Base-by-base conservation (phyloP, 202 grass and related monocot species). In the Musa balbisiana region DNA sequence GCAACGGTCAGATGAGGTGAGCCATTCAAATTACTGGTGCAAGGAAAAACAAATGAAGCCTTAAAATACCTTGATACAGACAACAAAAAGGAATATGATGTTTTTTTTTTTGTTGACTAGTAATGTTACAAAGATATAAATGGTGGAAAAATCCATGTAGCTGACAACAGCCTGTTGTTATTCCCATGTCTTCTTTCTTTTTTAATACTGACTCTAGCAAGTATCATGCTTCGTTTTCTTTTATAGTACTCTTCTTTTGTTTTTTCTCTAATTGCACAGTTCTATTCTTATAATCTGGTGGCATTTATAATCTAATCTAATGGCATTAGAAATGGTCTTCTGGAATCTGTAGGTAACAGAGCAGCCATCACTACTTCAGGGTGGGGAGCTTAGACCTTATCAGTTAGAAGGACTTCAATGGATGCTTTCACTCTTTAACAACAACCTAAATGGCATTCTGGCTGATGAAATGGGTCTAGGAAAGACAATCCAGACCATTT, bases 401-500 rank as follows among this genome's bases (percentile, higher is more conserved):
- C 95, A 99, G 76, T 22, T 99, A 79, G 95, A 99, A 85, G 95
- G 95, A 64, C 91, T 99, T 78, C 95, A 99, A 64, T 99, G 95
- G 95, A 99, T 99, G 95, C 95, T 99, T 77, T 99, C 95, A 62
- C 79, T 99, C 76, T 99, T 94, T 78, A 99, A 99, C 80, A 99
- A 99, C 73, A 99, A 99, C 87, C 76, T 99, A 82, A 99, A 99
- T 88, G 95, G 95, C 66, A 99, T 99, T 78, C 85, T 99, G 54
- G 95, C 95, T 79, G 95, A 99, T 88, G 95, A 99, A 94, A 99
- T 99, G 95, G 95, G 95, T 85, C 83, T 99, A 60, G 95, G 95
- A 73, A 99, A 99, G 90, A 99, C 95, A 83, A 99, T 99, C 81
- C 95, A 99, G 72, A 95, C 95, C 69, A 99, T 99, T 92, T 79